Conservation (phyloP, 108 stramenopile genomes). For the Nitzschia inconspicua region DNA sequence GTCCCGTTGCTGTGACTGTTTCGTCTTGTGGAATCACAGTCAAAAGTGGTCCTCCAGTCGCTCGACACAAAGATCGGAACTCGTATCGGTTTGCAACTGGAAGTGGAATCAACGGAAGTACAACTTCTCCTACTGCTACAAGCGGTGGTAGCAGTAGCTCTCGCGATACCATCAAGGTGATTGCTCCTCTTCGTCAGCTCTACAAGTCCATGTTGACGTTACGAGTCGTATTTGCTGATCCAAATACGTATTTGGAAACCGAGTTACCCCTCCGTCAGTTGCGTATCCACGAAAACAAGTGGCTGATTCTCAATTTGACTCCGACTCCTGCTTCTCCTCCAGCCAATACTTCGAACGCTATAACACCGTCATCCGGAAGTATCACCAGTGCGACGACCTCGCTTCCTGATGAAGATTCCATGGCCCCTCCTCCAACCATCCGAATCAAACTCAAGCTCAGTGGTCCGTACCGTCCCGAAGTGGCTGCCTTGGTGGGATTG, state of each 20-base stretch:
- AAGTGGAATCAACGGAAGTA: background rate
- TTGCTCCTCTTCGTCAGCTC: constrained; percentile 42
- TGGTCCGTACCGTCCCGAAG: constrained; percentile 77
- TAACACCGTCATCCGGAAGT: background rate
- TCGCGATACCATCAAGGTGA: background rate
- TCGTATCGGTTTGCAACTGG: constrained; percentile 56
- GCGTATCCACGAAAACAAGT: constrained; percentile 56
- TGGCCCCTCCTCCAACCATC: constrained; percentile 56
- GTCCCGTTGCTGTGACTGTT: constrained; percentile 45
- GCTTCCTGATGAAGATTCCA: background rate
- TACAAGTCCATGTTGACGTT: constrained; percentile 44
- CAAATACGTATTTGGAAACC: constrained; percentile 26
- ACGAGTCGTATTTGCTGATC: constrained; percentile 37
- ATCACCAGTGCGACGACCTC: background rate
- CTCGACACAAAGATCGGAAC: constrained; percentile 70
- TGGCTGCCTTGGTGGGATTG: constrained; percentile 52
- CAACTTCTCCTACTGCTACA: background rate
- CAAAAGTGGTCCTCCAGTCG: constrained; percentile 68
- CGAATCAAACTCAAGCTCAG: constrained; percentile 62
- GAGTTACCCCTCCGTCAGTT: constrained; percentile 34
- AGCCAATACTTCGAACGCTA: background rate
- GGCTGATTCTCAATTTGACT: constrained; percentile 68
- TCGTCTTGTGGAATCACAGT: constrained; percentile 16
- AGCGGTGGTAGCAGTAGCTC: background rate
- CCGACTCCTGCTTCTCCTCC: constrained; percentile 5